phyloP scores from a whole-genome alignment of 306 rosid genomes.

The Dalbergia cochinchinensis region DNA sequence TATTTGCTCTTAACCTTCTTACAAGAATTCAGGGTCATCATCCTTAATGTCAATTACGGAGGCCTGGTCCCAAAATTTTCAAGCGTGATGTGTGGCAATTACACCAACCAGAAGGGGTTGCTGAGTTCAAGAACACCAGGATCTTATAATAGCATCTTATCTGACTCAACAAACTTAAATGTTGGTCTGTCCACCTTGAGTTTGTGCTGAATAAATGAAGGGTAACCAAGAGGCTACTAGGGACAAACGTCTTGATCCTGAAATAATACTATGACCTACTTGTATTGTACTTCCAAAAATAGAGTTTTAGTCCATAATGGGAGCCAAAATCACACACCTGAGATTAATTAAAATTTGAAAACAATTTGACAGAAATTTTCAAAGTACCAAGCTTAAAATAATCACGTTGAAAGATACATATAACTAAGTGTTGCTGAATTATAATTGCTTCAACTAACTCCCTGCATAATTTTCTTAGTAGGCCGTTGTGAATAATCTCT shows the following conservation, averaged over 20 bases:
- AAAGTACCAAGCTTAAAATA: background rate
- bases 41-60: conserved; percentile 26
- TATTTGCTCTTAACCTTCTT: conserved; percentile 7
- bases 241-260: conserved; percentile 6
- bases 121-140: conserved; percentile 18
- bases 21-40: conserved; percentile 31
- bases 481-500: background rate
- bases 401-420: conserved; percentile 26
- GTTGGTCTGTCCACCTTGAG: conserved; percentile 26
- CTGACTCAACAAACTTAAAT: conserved; percentile 40
- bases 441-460: conserved; percentile 2
- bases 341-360: background rate
- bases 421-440: conserved; percentile 14
- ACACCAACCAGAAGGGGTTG: conserved; percentile 35
- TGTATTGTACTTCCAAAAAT: background rate
- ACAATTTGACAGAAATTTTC: background rate
- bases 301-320: conserved; percentile 24
- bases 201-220: background rate
- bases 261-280: conserved; percentile 2
- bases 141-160: conserved; percentile 35
- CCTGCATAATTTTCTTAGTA: background rate
- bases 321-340: conserved; percentile 19
- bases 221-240: background rate
- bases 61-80: conserved; percentile 6
- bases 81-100: conserved; percentile 25